These are phyloP conservation scores for Cutaneotrichosporon dermatis DNA, from an alignment of 1,284 basidiomycete genomes.

Conservation along the genomic window DNA sequence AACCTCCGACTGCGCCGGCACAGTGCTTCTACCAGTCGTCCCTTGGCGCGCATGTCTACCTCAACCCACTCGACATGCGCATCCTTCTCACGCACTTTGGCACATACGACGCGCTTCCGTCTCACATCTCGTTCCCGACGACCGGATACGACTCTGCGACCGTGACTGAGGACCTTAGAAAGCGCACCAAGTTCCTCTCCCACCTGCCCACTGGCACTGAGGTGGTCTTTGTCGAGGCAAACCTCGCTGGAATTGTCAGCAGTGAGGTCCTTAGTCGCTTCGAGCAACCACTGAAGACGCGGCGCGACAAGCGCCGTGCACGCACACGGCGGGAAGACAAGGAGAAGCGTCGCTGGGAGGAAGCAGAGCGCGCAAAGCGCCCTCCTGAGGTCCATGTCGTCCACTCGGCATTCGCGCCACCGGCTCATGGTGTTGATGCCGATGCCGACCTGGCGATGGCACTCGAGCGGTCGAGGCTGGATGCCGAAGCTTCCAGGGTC, in stretches of 20 bases:
- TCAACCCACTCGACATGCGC: slow-evolving; percentile 93
- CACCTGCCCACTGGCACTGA: slow-evolving; percentile 89
- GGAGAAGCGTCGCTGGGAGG: slow-evolving; percentile 72
- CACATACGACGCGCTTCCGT: slow-evolving; percentile 78
- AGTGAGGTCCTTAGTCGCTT: slow-evolving; percentile 68
- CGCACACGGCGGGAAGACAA: slow-evolving; percentile 75
- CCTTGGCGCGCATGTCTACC: slow-evolving; percentile 83
- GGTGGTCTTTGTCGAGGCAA: slow-evolving; percentile 89
- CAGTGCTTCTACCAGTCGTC: slow-evolving; percentile 97
- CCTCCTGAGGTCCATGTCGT: slow-evolving; percentile 13
- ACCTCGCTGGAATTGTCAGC: slow-evolving; percentile 71
- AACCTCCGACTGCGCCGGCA: slow-evolving; percentile 28
- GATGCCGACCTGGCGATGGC: slow-evolving; percentile 6
- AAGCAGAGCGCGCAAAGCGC: slow-evolving; percentile 53
- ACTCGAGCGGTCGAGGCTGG: slow-evolving; percentile 1
- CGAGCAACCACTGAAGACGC: slow-evolving; percentile 68
- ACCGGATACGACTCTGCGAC: slow-evolving; percentile 63
- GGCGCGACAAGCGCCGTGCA: slow-evolving; percentile 70
- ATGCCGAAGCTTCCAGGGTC: background rate
- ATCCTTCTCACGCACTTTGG: slow-evolving; percentile 82
- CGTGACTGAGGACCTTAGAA: slow-evolving; percentile 83
- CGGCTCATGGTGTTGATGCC: background rate
- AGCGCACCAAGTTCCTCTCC: slow-evolving; percentile 90
- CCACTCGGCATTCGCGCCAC: slow-evolving; percentile 12
- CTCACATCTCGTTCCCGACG: slow-evolving; percentile 70